Evolutionary conservation across 2,329 filamentous ascomycete genomes (phyloP), one percentile per base, ranked within the genome.

Genomic region (Chalara sp.): DNA sequence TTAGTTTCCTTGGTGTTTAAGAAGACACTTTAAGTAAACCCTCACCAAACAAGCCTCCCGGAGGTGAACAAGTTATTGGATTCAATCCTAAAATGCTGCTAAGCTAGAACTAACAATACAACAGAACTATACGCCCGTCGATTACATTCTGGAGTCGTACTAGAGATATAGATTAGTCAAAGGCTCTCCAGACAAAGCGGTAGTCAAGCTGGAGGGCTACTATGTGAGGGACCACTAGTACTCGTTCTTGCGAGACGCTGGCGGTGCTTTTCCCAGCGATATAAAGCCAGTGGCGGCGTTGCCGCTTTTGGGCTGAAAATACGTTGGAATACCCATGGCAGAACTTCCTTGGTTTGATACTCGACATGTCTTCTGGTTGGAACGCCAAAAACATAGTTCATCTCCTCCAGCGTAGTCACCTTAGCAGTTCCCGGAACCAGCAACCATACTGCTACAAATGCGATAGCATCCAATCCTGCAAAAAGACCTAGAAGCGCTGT

Each of bases 361-460:
- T 47, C 33, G 47, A 59, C 57, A 44, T 59, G 55, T 6, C 44
- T 58, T 21, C 58, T 31, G 2, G 58, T 61, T 10, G 57, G 57
- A 4, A 61, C 58, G 8, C 53, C 60, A 47, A 79, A 80, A 46
- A 80, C 74, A 52, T 77, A 78, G 56, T 62, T 59, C 30, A 62
- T 32, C 40, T 62, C 60, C 49, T 62, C 60, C 4, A 62, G 51
- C 1, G 59, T 61, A 10, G 58, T 52, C 30, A 60, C 76, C 66
- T 81, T 81, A 10, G 8, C 8, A 5, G 79, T 82, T 63, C 81
- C 78, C 4, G 76, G 76, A 5, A 80, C 67, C 49, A 59, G 59
- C 13, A 47, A 31, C 41, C 12, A 13, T 44, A 29, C 12, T 12
- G 12, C 12, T 37, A 37, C 4, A n/a, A 37, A 37, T 10, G 35